Base-by-base conservation (phyloP, 2,329 filamentous ascomycete species). In the Knoxdaviesia capensis region DNA sequence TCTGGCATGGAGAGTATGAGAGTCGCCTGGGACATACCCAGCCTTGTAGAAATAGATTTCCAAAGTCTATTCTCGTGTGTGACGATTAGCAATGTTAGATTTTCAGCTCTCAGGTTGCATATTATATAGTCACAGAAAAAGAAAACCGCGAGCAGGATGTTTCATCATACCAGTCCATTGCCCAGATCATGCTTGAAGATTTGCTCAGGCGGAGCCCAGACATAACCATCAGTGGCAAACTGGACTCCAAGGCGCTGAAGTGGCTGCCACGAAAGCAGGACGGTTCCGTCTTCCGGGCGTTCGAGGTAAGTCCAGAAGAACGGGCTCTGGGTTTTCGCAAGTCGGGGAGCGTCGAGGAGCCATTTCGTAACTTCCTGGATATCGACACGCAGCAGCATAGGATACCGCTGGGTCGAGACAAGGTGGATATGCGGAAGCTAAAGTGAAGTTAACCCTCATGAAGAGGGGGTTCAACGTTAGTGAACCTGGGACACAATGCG, bases 251-350 rank as follows among this genome's bases (percentile, higher is more conserved):
- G 59, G 44, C 77, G 72, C 51, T 77, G 70, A 41, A 80, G 65
- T 2, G 88, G 81, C 57, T 94, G 86, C 88, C 88, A 96, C 41
- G 81, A 80, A 48, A 96, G 67, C 55, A 90, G 73, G 38, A 94
- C 71, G 6, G 78, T 80, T 43, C 86, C 86, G 59, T 93, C 84
- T 41, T 69, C 69, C 7, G 88, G 88, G 42, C 76, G 72, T 51
- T 90, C 77, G 44, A 96, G 73, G 57, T 88, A 94, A 38, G 81
- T 87, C 88, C 88, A 98, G 60, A 80, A 83, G 69, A 98, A 87
- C 3, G 88, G 75, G 40, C 86, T 79, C 48, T 77, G 68, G 54
- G 92, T 80, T 58, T 84, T 82, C 50, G 87, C 80, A 47, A 94
- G 80, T 54, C 83, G 80, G 6, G 87, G 84, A 35, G 86, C 87